Evolutionary conservation across 2,329 filamentous ascomycete genomes (phyloP).

Genomic region (Trichoderma harzianum): DNA sequence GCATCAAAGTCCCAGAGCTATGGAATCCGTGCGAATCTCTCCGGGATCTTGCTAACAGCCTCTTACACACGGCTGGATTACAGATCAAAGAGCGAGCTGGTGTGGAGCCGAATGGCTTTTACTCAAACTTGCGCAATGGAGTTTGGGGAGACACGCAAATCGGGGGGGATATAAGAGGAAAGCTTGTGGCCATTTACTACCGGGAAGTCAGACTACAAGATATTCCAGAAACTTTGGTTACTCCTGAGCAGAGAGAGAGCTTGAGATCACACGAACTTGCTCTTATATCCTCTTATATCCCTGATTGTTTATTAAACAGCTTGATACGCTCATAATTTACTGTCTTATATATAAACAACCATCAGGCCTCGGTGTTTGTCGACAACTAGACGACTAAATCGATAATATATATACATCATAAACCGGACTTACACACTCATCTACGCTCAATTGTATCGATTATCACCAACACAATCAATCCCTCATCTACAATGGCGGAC

Average conservation of each 20-base stretch:
- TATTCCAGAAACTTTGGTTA: constrained; percentile 20
- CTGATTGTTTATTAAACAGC: neutral
- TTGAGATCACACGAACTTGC: neutral
- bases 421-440: neutral
- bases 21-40: constrained; percentile 5
- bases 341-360: neutral
- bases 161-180: constrained; percentile 2
- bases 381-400: neutral
- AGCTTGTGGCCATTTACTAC: constrained; percentile 9
- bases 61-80: neutral
- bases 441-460: neutral
- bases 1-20: neutral
- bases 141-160: neutral
- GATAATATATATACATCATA: neutral
- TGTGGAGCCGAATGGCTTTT: neutral
- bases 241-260: neutral
- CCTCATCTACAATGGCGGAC: constrained; percentile 27
- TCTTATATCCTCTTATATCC: neutral
- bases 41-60: neutral
- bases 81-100: constrained; percentile 1
- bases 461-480: neutral
- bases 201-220: neutral
- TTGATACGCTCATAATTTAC: neutral
- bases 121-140: neutral
- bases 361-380: neutral